Percentiles rank a stretch among this genome's conserved stretches.
These are phyloP conservation scores for Epichloe sylvatica DNA, from an alignment of 2,329 filamentous ascomycete genomes.

Conservation along the genomic window DNA sequence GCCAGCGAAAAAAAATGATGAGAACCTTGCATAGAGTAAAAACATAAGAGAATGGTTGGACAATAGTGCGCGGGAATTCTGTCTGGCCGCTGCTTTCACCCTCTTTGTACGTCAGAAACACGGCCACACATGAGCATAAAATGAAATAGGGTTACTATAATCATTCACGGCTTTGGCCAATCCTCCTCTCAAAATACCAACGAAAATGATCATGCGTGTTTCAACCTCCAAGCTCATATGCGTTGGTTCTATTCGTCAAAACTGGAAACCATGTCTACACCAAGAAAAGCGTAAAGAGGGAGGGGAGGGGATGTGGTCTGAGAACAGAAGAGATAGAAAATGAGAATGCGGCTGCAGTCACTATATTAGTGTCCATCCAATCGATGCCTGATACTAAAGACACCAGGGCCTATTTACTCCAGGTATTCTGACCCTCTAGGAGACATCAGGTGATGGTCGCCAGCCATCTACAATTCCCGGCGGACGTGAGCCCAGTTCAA, in stretches of 20 bases:
- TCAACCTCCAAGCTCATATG: not conserved
- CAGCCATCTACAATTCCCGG: constrained; percentile 9
- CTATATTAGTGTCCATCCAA: not conserved
- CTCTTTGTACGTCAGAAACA: not conserved
- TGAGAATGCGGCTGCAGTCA: not conserved
- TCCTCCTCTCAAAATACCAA: not conserved
- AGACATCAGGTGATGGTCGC: constrained; percentile 6
- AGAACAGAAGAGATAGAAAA: not conserved
- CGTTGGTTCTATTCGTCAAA: constrained; percentile 1
- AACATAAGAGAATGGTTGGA: not conserved
- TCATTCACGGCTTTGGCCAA: not conserved
- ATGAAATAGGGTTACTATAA: not conserved
- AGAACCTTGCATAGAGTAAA: no score
- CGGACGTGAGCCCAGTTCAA: constrained; percentile 10
- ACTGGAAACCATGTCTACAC: constrained; percentile 2
- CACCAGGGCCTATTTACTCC: not conserved
- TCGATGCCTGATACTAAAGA: not conserved
- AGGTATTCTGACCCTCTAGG: constrained; percentile 2
- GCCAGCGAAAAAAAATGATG: no score
- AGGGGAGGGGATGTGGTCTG: not conserved
- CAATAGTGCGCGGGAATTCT: not conserved
- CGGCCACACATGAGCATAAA: not conserved
- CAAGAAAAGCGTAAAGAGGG: not conserved
- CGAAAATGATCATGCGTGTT: not conserved
- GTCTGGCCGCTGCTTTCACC: not conserved